phyloP scores from a whole-genome alignment of 164 flowering plant species.

The Santalum album region DNA sequence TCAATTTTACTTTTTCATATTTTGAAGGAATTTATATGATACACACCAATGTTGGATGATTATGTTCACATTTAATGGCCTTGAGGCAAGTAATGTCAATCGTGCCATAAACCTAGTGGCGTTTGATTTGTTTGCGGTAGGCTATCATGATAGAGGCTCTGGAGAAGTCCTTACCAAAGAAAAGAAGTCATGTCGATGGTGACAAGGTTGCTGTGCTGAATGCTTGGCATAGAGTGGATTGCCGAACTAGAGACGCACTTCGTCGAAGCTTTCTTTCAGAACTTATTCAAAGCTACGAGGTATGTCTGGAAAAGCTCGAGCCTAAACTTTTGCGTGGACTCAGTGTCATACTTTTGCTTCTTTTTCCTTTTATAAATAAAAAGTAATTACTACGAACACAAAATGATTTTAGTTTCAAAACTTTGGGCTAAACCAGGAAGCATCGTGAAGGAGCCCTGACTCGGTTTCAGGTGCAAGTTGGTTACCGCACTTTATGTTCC shows the following conservation, averaged over 20 bases:
- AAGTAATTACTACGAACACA: too few relatives aligned
- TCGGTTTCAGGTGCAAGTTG: too few relatives aligned
- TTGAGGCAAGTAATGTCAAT: background rate
- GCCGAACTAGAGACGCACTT: slow-evolving; percentile 77
- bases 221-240: slow-evolving; percentile 87
- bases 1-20: background rate
- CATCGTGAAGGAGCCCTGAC: too few relatives aligned
- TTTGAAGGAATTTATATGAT: background rate
- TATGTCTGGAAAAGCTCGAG: too few relatives aligned
- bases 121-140: slow-evolving; percentile 19
- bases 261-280: slow-evolving; percentile 71
- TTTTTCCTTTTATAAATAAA: too few relatives aligned
- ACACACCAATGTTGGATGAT: background rate
- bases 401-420: too few relatives aligned
- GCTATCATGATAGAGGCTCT: slow-evolving; percentile 40
- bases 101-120: background rate
- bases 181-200: slow-evolving; percentile 31
- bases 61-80: background rate
- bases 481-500: too few relatives aligned
- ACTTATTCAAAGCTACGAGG: slow-evolving; percentile 72
- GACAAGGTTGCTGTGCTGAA: slow-evolving; percentile 66
- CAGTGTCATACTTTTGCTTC: background rate
- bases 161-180: slow-evolving; percentile 29
- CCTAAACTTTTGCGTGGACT: background rate
- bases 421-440: too few relatives aligned